Evolutionary conservation across 2,329 filamentous ascomycete genomes (phyloP).

Genomic region (Fusarium sp.): DNA sequence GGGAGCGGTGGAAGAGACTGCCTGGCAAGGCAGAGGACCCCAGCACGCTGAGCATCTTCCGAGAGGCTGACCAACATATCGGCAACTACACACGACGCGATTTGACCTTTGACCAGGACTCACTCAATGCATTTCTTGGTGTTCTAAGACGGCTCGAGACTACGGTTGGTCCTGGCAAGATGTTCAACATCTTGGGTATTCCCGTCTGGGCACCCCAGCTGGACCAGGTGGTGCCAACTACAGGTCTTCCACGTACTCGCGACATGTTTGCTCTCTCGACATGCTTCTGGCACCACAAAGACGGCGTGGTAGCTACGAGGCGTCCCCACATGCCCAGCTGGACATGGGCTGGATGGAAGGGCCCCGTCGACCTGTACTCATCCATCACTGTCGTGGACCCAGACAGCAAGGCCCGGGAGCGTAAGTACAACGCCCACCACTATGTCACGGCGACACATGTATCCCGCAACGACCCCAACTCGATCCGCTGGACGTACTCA

Average conservation of each 20-base stretch:
- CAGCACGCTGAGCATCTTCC: conserved; percentile 52
- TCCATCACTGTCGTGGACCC: conserved; percentile 49
- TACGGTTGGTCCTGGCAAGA: conserved; percentile 46
- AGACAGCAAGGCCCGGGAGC: conserved; percentile 43
- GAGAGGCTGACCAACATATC: conserved; percentile 50
- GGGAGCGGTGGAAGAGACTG: conserved; percentile 51
- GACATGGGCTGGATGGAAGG: conserved; percentile 53
- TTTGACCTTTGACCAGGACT: conserved; percentile 49
- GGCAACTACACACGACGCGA: conserved; percentile 47
- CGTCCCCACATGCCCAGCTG: conserved; percentile 51
- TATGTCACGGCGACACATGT: conserved; percentile 51
- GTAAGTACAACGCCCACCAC: conserved; percentile 51
- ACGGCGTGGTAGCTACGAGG: conserved; percentile 41
- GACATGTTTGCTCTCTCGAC: conserved; percentile 51
- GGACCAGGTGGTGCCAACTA: conserved; percentile 16
- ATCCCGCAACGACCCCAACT: conserved; percentile 48
- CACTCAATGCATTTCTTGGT: conserved; percentile 49
- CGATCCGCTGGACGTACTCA: conserved; percentile 50
- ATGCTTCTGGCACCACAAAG: conserved; percentile 53
- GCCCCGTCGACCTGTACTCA: conserved; percentile 50
- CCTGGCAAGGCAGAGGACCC: conserved; percentile 44
- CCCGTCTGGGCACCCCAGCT: conserved; percentile 47
- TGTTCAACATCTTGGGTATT: conserved; percentile 48
- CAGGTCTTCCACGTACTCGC: conserved; percentile 44
- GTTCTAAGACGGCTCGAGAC: conserved; percentile 48